These are phyloP conservation scores for Gentiana straminea DNA, from an alignment of 257 asterid species.

Conservation along the genomic window DNA sequence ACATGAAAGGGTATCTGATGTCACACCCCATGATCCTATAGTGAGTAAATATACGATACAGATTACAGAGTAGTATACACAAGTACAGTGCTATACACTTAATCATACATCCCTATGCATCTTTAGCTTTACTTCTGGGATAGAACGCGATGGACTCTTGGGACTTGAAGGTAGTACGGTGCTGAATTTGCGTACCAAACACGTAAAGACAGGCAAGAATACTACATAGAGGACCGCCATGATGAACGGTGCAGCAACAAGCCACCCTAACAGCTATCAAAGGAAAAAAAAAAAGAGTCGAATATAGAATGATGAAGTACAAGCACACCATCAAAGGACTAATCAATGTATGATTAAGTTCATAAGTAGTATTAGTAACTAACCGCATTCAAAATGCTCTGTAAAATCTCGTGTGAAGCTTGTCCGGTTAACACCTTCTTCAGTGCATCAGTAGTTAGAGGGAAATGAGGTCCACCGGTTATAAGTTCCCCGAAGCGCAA, in stretches of 20 bases:
- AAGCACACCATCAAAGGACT: no score
- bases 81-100: no score
- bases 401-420: conserved; percentile 67
- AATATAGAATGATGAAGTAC: no score
- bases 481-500: conserved; percentile 73
- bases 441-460: conserved; percentile 74
- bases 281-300: no score
- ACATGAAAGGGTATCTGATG: no score
- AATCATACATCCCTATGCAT: conserved; percentile 52
- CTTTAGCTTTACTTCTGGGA: conserved; percentile 55
- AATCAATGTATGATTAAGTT: no score
- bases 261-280: conserved; percentile 81
- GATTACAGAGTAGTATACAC: no score
- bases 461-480: conserved; percentile 83
- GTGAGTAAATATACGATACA: no score
- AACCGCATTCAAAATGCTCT: conserved; percentile 80
- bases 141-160: conserved; percentile 32
- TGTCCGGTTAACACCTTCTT: conserved; percentile 89
- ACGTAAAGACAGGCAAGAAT: conserved; percentile 57
- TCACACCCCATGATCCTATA: no score
- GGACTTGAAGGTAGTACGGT: conserved; percentile 44
- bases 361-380: conserved; percentile 10
- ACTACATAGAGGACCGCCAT: conserved; percentile 47
- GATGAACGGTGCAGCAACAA: conserved; percentile 68
- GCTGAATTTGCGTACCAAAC: conserved; percentile 60